Base-by-base conservation (phyloP, 805 yeast species). In the Tetrapisispora fleetii region DNA sequence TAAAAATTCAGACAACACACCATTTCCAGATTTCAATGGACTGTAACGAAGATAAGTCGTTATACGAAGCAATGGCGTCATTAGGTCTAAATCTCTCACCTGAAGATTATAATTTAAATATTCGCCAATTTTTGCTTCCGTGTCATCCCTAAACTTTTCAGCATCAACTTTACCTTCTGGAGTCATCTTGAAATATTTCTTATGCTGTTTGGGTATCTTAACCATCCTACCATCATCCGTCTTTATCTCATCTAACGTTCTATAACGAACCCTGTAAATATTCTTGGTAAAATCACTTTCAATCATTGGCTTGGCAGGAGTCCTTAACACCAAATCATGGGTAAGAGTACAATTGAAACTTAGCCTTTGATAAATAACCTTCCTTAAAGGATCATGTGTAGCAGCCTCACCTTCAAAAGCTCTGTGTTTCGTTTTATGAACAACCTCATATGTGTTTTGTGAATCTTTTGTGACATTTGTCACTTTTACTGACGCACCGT, bases 401-500 rank as follows among this genome's bases (percentile, higher is more conserved):
- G 52, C 56, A 13, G 58, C 49, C 37, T 56, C 56, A 17, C 58
- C 58, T 40, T 55, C 57, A 39, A 54, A 48, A 7, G 54, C 58
- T 24, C 57, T 49, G 45, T 58, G 59, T 48, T 60, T 61, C 38
- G 66, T 58, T 35, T 48, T 52, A 47, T 70, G 70, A 14, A 54
- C 39, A 33, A 75, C 67, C 27, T 62, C 56, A 55, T 68, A 75
- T 67, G 74, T 74, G 17, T 62, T 59, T 47, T 72, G 76, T 19
- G 49, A 52, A 53, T 77, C 78, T 54, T 75, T 65, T 46, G 73
- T 70, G 41, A 74, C 61, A 22, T 62, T 68, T 36, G 65, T 64
- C 37, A 75, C 76, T 17, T 53, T 49, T 53, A 75, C 65, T 28
- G 70, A 60, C 10, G 51, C 44, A 47, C 78, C 77, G 53, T 73